These are phyloP conservation scores for Hygrophorus pudorinus DNA, from an alignment of 768 basidiomycete genomes.

Conservation along the genomic window DNA sequence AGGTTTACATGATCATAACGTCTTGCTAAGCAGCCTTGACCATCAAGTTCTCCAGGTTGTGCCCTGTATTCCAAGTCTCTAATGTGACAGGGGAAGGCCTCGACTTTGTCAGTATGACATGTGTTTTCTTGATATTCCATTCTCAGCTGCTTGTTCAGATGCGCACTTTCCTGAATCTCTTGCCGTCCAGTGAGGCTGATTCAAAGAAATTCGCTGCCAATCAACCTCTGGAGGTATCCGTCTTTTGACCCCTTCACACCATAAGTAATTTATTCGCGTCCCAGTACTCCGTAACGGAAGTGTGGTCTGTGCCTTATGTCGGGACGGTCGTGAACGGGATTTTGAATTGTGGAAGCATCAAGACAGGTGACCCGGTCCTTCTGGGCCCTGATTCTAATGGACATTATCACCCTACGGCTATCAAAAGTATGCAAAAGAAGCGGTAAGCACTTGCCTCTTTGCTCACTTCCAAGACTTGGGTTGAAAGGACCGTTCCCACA, in stretches of 20 bases:
- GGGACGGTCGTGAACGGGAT: slow-evolving; percentile 83
- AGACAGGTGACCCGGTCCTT: slow-evolving; percentile 72
- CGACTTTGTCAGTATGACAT: slow-evolving; percentile 42
- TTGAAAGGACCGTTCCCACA: neutral
- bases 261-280: neutral
- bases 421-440: slow-evolving; percentile 94
- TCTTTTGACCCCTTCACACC: slow-evolving; percentile 2
- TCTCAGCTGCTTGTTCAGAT: slow-evolving; percentile 33
- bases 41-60: slow-evolving; percentile 40
- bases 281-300: slow-evolving; percentile 77
- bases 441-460: slow-evolving; percentile 32
- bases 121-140: neutral
- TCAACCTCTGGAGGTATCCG: slow-evolving; percentile 64
- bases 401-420: slow-evolving; percentile 64
- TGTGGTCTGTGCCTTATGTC: slow-evolving; percentile 83
- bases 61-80: slow-evolving; percentile 86
- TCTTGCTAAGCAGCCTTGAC: neutral
- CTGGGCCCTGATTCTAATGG: slow-evolving; percentile 93
- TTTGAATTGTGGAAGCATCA: slow-evolving; percentile 63
- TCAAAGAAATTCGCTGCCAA: slow-evolving; percentile 70
- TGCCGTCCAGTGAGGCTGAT: slow-evolving; percentile 83
- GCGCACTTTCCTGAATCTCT: slow-evolving; percentile 81
- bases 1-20: slow-evolving; percentile 32
- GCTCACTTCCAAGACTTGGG: neutral
- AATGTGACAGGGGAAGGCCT: slow-evolving; percentile 94